Conservation (phyloP, 805 yeast genomes). For the Dipodascus albidus region DNA sequence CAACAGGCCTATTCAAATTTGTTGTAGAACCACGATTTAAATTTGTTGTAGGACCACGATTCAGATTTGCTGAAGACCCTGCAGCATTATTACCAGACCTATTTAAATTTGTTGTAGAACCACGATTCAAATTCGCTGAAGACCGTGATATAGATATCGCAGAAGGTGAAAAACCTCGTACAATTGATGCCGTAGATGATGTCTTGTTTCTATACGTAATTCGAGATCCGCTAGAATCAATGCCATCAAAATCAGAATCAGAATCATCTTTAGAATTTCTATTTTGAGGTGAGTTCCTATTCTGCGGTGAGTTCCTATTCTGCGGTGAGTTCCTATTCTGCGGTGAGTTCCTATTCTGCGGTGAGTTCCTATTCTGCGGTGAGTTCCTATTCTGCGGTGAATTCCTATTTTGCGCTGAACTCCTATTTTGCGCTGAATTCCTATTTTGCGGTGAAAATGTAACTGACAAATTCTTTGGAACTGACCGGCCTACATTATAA, state of each 20-base stretch:
- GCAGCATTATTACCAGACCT: slow-evolving; percentile 10
- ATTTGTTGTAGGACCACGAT: neutral
- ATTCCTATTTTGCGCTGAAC: too few relatives aligned
- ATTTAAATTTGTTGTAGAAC: slow-evolving; percentile 17
- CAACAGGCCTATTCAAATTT: too few relatives aligned
- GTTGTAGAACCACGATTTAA: too few relatives aligned
- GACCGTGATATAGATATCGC: slow-evolving; percentile 23
- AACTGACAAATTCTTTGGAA: neutral
- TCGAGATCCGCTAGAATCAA: neutral
- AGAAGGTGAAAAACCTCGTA: slow-evolving; percentile 29
- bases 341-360: too few relatives aligned
- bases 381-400: too few relatives aligned
- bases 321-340: too few relatives aligned
- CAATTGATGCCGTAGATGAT: slow-evolving; percentile 25
- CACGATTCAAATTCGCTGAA: slow-evolving; percentile 17
- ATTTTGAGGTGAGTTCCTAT: too few relatives aligned
- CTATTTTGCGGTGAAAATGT: neutral
- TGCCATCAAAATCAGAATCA: neutral
- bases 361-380: too few relatives aligned
- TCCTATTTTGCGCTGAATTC: too few relatives aligned
- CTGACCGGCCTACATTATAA: neutral
- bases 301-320: too few relatives aligned
- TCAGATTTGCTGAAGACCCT: too few relatives aligned
- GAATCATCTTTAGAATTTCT: neutral
- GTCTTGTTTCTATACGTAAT: slow-evolving; percentile 13